Base-by-base conservation (phyloP, 2,329 filamentous ascomycete species). In the Hirsutella thompsonii region DNA sequence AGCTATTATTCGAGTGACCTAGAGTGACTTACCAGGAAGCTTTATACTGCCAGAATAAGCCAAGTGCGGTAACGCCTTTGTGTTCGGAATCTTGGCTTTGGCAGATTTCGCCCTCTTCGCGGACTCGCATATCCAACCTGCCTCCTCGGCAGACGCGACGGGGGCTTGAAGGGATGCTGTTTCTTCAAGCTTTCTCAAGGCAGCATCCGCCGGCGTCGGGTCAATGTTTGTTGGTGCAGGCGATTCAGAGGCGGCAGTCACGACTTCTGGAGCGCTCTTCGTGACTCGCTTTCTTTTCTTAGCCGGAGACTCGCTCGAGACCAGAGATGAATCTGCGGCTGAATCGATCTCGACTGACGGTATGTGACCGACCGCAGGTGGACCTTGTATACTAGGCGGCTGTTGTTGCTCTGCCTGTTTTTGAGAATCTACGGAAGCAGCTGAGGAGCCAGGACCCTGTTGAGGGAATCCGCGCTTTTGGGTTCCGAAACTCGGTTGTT, bases 211-310 rank as follows among this genome's bases (percentile, higher is more conserved):
- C 13, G 21, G n/a, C 8, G 57, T 47, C 0, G 56, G 53, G 29
- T 65, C 61, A 5, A 50, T 40, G 11, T 47, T 38, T 9, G 16
- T 30, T 14, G 44, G 34, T 8, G 40, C 38, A 9, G 46, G 42
- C 34, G 54, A 53, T 37, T 63, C 61, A 2, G 23, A 26, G 11
- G 23, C 23, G 11, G 49, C 47, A 4, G 48, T 49, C 6, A 49
- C 42, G 1, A 45, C 47, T 28, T 60, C 57, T 3, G 49, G 42
- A 5, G 47, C 48, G 30, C 41, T 51, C 47, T 57, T 66, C 2
- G 46, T 35, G 4, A 42, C 44, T 3, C 61, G 56, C 45, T 66
- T 67, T 32, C 61, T 58, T 51, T 62, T 66, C 49, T 63, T 66
- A 13, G 50, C 50, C 16, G 52, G 47, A 16, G 56, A 55, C 19